Conservation (phyloP, 192 early-diverging fungal genomes). For the Endogone sp. region DNA sequence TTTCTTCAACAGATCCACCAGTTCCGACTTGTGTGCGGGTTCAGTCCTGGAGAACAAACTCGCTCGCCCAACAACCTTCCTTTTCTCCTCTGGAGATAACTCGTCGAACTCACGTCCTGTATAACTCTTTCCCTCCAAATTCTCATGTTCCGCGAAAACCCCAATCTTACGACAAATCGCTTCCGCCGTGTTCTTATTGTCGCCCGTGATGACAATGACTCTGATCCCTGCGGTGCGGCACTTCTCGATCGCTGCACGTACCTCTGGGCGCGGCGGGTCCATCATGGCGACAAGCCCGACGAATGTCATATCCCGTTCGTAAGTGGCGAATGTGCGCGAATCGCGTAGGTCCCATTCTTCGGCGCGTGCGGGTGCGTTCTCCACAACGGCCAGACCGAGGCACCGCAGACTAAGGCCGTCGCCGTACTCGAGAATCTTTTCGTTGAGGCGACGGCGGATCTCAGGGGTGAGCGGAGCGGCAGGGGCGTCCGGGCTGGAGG, state of each 20-base stretch:
- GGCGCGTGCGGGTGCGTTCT: constrained; percentile 46
- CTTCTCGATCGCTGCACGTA: constrained; percentile 72
- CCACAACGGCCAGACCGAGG: constrained; percentile 86
- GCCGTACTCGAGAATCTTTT: constrained; percentile 72
- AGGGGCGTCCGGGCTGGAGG: constrained; percentile 33
- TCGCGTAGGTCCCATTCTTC: constrained; percentile 50
- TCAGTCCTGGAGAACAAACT: constrained; percentile 92
- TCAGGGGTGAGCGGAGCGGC: constrained; percentile 60
- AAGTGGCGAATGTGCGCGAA: constrained; percentile 57
- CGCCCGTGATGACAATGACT: constrained; percentile 98
- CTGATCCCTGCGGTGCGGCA: constrained; percentile 95
- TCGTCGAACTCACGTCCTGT: constrained; percentile 97
- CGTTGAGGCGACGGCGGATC: constrained; percentile 56
- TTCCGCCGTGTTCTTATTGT: constrained; percentile 97
- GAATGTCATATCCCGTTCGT: constrained; percentile 89
- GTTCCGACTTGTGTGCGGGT: constrained; percentile 91
- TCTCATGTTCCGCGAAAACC: constrained; percentile 70
- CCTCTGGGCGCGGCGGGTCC: constrained; percentile 96
- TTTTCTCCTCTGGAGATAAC: constrained; percentile 69
- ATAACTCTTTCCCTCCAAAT: constrained; percentile 63
- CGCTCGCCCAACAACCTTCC: constrained; percentile 65
- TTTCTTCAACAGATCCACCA: constrained; percentile 88
- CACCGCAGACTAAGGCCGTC: constrained; percentile 77
- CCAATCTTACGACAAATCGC: constrained; percentile 94
- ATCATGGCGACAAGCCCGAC: constrained; percentile 94